These are phyloP conservation scores for Exophiala mesophila DNA, from an alignment of 2,329 filamentous ascomycete species.

Conservation along the genomic window DNA sequence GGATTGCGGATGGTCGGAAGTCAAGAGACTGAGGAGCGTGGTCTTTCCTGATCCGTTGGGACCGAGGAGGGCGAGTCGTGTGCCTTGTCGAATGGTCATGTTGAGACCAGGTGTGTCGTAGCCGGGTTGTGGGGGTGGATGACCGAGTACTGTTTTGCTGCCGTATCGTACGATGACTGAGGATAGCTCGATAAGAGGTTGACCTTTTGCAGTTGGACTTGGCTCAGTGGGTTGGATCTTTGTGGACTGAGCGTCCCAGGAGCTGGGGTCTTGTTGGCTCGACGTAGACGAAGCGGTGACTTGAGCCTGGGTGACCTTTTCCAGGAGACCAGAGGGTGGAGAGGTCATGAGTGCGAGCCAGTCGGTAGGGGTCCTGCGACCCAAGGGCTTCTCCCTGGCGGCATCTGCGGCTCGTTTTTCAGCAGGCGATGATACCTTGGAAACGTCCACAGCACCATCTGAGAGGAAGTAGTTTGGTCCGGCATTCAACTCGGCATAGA, in stretches of 20 bases:
- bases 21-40: slow-evolving; percentile 84
- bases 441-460: background rate
- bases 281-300: background rate
- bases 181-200: slow-evolving; percentile 79
- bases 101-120: slow-evolving; percentile 58
- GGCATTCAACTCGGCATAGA: background rate
- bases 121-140: slow-evolving; percentile 52
- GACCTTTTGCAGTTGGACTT: slow-evolving; percentile 41
- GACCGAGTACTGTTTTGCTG: slow-evolving; percentile 69
- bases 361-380: background rate
- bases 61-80: slow-evolving; percentile 89
- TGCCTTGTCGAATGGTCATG: slow-evolving; percentile 77
- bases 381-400: background rate
- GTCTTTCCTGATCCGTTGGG: slow-evolving; percentile 95
- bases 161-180: slow-evolving; percentile 80
- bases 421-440: background rate
- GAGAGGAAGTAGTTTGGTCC: background rate
- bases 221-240: slow-evolving; percentile 5
- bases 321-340: background rate
- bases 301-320: background rate
- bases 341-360: slow-evolving; percentile 3
- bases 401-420: background rate
- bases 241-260: background rate
- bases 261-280: background rate
- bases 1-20: slow-evolving; percentile 90